Evolutionary conservation across 2,329 filamentous ascomycete genomes (phyloP).

Genomic region (Xylaria polymorpha): DNA sequence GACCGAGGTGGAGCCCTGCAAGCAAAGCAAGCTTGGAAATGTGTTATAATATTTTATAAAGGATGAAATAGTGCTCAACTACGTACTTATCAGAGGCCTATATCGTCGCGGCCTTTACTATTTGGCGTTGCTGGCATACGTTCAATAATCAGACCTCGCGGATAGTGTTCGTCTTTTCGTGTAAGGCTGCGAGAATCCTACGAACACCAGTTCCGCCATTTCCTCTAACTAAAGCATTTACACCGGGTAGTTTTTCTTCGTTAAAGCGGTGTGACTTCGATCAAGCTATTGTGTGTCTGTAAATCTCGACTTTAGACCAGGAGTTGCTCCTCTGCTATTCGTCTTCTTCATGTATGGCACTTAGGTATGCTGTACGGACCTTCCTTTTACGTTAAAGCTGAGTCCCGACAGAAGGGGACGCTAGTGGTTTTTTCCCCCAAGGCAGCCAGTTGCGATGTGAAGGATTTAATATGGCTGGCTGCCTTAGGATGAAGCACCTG

Average conservation of each 20-base stretch:
- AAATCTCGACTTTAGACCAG: neutral
- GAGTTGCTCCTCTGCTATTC: neutral
- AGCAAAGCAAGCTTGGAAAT: neutral
- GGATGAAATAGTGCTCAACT: neutral
- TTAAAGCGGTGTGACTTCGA: slow-evolving; percentile 21
- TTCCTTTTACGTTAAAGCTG: slow-evolving; percentile 26
- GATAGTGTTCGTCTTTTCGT: neutral
- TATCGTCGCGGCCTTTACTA: neutral
- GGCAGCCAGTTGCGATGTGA: neutral
- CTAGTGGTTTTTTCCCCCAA: neutral
- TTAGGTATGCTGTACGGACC: slow-evolving; percentile 1
- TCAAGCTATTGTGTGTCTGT: neutral
- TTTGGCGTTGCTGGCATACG: neutral
- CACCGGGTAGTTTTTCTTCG: neutral
- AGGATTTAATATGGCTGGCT: neutral
- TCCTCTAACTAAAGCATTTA: neutral
- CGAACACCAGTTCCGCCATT: slow-evolving; percentile 20
- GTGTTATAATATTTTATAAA: neutral
- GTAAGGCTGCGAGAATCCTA: slow-evolving; percentile 26
- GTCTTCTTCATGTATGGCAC: slow-evolving; percentile 1
- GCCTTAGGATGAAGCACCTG: neutral
- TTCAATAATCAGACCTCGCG: neutral
- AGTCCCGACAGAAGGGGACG: slow-evolving; percentile 15
- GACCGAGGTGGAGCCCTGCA: neutral
- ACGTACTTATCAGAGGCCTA: neutral